Evolutionary conservation across 192 early-diverging fungal genomes (phyloP).

Genomic region (Dissophora globulifera): DNA sequence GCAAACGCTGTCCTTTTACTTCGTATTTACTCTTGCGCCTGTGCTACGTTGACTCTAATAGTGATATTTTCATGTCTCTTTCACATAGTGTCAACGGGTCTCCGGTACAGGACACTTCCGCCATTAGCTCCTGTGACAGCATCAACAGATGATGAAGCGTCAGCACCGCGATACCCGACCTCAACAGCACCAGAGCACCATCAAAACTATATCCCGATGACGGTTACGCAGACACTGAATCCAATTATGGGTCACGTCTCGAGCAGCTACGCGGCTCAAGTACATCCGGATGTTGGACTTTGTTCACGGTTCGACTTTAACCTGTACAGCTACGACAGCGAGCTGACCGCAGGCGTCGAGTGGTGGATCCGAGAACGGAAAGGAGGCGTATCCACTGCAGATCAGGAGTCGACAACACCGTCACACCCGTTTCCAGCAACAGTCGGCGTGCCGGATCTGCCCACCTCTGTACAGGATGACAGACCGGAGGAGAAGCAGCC

Average conservation of each 20-base stretch:
- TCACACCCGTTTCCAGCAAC: slow-evolving; percentile 20
- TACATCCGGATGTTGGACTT: slow-evolving; percentile 73
- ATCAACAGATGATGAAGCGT: slow-evolving; percentile 21
- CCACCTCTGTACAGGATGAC: too few species aligned
- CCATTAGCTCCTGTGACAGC: slow-evolving; percentile 23
- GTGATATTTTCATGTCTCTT: too few species aligned
- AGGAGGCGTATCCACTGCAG: slow-evolving; percentile 19
- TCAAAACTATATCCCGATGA: slow-evolving; percentile 58
- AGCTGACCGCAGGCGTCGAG: slow-evolving; percentile 88
- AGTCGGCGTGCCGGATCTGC: slow-evolving; percentile 21
- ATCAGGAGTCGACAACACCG: background rate
- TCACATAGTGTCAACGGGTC: slow-evolving; percentile 69
- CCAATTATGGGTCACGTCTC: slow-evolving; percentile 96
- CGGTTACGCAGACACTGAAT: slow-evolving; percentile 81
- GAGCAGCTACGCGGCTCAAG: slow-evolving; percentile 82
- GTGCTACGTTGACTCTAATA: background rate
- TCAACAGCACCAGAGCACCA: slow-evolving; percentile 46
- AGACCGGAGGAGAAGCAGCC: slow-evolving; percentile 30
- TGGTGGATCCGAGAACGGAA: slow-evolving; percentile 67
- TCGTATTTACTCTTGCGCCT: too few species aligned
- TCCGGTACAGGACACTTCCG: slow-evolving; percentile 73
- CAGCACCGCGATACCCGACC: slow-evolving; percentile 30
- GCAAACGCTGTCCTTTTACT: background rate
- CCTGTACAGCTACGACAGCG: slow-evolving; percentile 90
- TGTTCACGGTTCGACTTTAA: slow-evolving; percentile 92